Conservation (phyloP, 345 rosid species). For the Aquilaria malaccensis region DNA sequence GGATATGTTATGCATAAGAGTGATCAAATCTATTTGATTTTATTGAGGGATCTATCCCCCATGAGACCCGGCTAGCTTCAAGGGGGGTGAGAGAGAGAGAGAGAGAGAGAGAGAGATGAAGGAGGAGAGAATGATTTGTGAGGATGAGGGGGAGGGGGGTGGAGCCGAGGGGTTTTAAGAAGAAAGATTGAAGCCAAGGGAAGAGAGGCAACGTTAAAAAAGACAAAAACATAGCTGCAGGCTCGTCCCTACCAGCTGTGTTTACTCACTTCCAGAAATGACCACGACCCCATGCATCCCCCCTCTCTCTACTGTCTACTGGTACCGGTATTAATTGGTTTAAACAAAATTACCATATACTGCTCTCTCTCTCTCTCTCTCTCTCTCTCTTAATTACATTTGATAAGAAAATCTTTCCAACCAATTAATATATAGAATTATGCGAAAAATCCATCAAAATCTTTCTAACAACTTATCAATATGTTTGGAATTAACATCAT, state of each 20-base stretch:
- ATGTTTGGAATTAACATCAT: too few relatives aligned
- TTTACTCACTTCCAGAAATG: slow-evolving; percentile 46
- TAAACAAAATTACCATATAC: slow-evolving; percentile 11
- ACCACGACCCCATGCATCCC: slow-evolving; percentile 55
- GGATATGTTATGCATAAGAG: neutral
- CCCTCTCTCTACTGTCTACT: slow-evolving; percentile 11
- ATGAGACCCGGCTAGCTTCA: slow-evolving; percentile 53
- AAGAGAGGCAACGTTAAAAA: slow-evolving; percentile 30
- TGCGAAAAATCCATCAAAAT: slow-evolving; percentile 5
- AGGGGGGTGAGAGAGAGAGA: slow-evolving; percentile 37
- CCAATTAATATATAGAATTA: neutral
- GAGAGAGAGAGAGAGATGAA: slow-evolving; percentile 24
- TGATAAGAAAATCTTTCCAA: neutral
- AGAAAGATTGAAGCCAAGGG: slow-evolving; percentile 17
- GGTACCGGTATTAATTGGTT: too few relatives aligned
- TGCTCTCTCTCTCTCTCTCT: neutral
- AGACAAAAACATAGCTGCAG: slow-evolving; percentile 43
- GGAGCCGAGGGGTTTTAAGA: slow-evolving; percentile 20
- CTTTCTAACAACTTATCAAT: too few relatives aligned
- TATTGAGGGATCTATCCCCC: slow-evolving; percentile 29
- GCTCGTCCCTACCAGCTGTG: slow-evolving; percentile 35
- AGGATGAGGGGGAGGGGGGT: neutral
- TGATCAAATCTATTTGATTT: slow-evolving; percentile 14
- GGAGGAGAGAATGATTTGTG: slow-evolving; percentile 27
- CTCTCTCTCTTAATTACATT: neutral